Evolutionary conservation across 805 yeast species (phyloP).

Genomic region (Crinitomyces ghanaensis): DNA sequence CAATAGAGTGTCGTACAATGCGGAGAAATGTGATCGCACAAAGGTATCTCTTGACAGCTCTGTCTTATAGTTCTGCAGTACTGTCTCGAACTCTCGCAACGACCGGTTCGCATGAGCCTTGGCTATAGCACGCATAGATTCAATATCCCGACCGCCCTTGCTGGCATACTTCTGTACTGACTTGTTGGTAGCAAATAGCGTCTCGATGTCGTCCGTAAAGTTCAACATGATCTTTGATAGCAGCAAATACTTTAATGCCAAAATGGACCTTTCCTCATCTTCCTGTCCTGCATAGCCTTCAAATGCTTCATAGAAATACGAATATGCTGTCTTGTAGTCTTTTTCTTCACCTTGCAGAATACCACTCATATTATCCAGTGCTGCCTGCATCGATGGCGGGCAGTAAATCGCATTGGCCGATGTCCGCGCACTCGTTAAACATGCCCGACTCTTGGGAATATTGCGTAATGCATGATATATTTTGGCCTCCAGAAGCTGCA

Average conservation of each 20-base stretch:
- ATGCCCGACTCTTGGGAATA: slow-evolving; percentile 81
- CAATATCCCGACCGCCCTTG: slow-evolving; percentile 57
- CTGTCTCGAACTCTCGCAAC: slow-evolving; percentile 79
- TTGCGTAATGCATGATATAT: slow-evolving; percentile 87
- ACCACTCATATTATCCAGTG: slow-evolving; percentile 90
- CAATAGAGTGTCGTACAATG: slow-evolving; percentile 81
- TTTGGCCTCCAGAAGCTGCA: slow-evolving; percentile 81
- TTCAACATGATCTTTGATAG: slow-evolving; percentile 89
- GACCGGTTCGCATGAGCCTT: slow-evolving; percentile 84
- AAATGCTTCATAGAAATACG: slow-evolving; percentile 90
- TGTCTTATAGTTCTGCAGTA: slow-evolving; percentile 49
- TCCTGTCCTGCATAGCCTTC: slow-evolving; percentile 71
- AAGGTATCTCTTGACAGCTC: slow-evolving; percentile 81
- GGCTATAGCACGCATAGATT: slow-evolving; percentile 92
- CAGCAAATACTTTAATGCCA: slow-evolving; percentile 83
- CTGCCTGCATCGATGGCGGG: slow-evolving; percentile 89
- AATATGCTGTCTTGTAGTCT: slow-evolving; percentile 91
- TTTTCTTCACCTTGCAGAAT: slow-evolving; percentile 92
- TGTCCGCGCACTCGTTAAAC: slow-evolving; percentile 89
- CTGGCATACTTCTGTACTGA: slow-evolving; percentile 53
- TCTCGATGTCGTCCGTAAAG: slow-evolving; percentile 72
- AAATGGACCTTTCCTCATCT: slow-evolving; percentile 41
- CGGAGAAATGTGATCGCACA: slow-evolving; percentile 83
- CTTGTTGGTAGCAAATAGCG: slow-evolving; percentile 57
- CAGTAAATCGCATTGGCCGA: slow-evolving; percentile 96